A percentile compares a stretch with the other conserved stretches of the same genome.
Conservation (phyloP, 164 flowering plant genomes). For the Piper betle region DNA sequence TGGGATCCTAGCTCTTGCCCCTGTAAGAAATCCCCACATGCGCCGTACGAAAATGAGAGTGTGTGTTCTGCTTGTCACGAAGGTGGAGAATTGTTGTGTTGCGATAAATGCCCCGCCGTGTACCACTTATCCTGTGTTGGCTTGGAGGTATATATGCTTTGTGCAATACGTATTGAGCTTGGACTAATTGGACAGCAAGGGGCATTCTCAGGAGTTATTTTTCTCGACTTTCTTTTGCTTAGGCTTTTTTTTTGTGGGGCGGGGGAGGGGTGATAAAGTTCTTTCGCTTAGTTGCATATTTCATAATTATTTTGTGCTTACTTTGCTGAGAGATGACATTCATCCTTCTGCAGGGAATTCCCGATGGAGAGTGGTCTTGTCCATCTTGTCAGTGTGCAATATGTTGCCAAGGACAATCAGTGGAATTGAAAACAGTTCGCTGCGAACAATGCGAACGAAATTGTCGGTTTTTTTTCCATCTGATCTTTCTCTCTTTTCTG, state of each 20-base stretch:
- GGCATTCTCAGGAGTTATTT: too few species aligned
- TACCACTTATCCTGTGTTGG: neutral
- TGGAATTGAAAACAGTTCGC: constrained; percentile 13
- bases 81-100: constrained; percentile 1
- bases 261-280: too few species aligned
- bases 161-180: too few species aligned
- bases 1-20: constrained; percentile 4
- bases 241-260: too few species aligned
- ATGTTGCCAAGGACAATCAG: constrained; percentile 32
- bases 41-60: constrained; percentile 25
- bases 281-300: too few species aligned
- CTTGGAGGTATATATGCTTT: neutral
- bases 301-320: too few species aligned
- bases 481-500: too few species aligned
- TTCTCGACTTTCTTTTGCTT: too few species aligned
- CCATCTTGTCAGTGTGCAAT: constrained; percentile 64
- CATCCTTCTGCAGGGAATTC: constrained; percentile 33
- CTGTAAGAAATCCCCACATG: constrained; percentile 1
- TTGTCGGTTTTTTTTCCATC: constrained; percentile 33
- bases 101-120: constrained; percentile 1
- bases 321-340: neutral
- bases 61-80: constrained; percentile 48
- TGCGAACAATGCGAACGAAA: constrained; percentile 67
- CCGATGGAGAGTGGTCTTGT: constrained; percentile 86
- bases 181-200: too few species aligned